Evolutionary conservation across 164 flowering plant species (phyloP).

Genomic region (Aristolochia contorta): DNA sequence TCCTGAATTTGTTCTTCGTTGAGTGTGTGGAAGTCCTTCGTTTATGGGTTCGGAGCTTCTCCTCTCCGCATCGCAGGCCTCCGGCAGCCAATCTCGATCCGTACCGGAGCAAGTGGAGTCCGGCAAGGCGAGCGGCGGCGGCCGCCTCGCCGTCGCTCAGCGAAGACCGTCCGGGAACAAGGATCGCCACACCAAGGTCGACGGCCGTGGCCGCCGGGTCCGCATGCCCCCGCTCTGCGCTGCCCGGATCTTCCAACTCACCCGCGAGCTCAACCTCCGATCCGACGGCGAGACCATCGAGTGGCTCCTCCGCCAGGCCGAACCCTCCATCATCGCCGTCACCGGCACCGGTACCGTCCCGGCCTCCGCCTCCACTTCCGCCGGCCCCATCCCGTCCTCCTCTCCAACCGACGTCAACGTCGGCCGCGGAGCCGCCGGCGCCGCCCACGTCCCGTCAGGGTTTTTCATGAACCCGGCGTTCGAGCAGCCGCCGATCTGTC

Average conservation of each 20-base stretch:
- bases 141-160: too few relatives aligned
- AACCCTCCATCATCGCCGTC: conserved; percentile 48
- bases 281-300: conserved; percentile 63
- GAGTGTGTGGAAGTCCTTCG: too few relatives aligned
- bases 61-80: too few relatives aligned
- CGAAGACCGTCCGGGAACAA: neutral
- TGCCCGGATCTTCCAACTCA: conserved; percentile 53
- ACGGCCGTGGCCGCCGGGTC: conserved; percentile 52
- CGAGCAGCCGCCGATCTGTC: too few relatives aligned
- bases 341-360: conserved; percentile 40
- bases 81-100: too few relatives aligned
- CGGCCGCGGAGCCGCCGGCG: too few relatives aligned
- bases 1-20: too few relatives aligned
- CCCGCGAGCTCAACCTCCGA: conserved; percentile 60
- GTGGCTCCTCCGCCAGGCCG: conserved; percentile 59
- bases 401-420: neutral
- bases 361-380: conserved; percentile 13
- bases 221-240: conserved; percentile 53
- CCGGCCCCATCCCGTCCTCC: conserved; percentile 7
- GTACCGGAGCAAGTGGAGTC: too few relatives aligned
- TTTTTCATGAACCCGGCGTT: too few relatives aligned
- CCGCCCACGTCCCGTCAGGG: too few relatives aligned
- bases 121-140: too few relatives aligned
- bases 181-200: conserved; percentile 51
- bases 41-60: too few relatives aligned